Evolutionary conservation across 306 rosid species (phyloP), one percentile per base, ranked within the genome.

Genomic region (Calophaca sinica): DNA sequence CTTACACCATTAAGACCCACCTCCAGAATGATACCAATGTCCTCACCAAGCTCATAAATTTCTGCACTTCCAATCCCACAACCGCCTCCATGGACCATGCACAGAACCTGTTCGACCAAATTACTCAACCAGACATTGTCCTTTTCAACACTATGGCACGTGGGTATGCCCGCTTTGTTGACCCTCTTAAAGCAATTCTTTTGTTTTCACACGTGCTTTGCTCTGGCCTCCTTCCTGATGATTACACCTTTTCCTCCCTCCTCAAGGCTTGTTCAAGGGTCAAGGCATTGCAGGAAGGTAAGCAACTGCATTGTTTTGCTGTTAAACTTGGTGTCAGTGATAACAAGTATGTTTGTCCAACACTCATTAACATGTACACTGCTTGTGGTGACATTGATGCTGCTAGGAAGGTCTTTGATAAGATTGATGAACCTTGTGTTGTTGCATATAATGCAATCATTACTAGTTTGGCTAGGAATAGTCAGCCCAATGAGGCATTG

Each of bases 161-260:
- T 3, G 96, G 98, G 54, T 88, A 88, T 61, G 79, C 93, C 1
- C 89, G 96, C 50, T 81, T 79, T 46, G 38, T 71, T 15, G 72
- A 88, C 72, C 96, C 94, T 5, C 77, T 88, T 58, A 72, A 62
- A 53, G 94, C 89, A 12, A 58, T 93, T n/a, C 9, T 80, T 20
- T 81, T 93, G 38, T 84, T 90, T 54, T 65, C 80, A 58, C 71
- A 70, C 5, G 66, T 80, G 0, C 3, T 93, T 0, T 52, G 48
- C 68, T 73, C 74, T 26, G 91, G 88, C 3, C 55, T 87, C 62
- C 63, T 78, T 60, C 98, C 98, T 0, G 96, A 93, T 80, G 88
- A 85, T 42, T 93, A 88, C 83, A 84, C 98, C 14, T 93, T 93
- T 80, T 85, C 96, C 0, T 84, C 98, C 1, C 93, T 93, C 41